These are phyloP conservation scores for Lithohypha guttulata DNA, from an alignment of 2,329 filamentous ascomycete species.

Conservation along the genomic window DNA sequence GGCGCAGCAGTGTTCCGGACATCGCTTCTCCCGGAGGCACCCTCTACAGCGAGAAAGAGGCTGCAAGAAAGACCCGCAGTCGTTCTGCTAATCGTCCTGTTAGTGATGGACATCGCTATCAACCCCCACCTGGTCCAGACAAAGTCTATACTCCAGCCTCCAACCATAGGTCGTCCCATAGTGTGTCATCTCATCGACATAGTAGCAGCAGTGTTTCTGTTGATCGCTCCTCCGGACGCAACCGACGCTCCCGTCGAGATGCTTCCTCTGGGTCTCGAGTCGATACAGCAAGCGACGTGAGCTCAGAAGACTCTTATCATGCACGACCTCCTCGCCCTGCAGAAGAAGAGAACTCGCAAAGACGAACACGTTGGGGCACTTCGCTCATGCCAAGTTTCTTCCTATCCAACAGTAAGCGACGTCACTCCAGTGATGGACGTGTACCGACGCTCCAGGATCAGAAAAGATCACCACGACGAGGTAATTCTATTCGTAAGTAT, in stretches of 20 bases:
- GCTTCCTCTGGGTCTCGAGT: conserved; percentile 15
- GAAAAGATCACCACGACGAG: conserved; percentile 1
- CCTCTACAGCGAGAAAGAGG: conserved; percentile 12
- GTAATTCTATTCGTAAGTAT: conserved; percentile 4
- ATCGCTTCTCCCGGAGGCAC: conserved; percentile 16
- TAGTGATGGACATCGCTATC: background rate
- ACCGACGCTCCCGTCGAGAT: conserved; percentile 12
- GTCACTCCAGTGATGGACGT: conserved; percentile 19
- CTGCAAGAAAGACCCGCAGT: conserved; percentile 15
- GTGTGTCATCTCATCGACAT: conserved; percentile 11
- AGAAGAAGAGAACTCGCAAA: conserved; percentile 13
- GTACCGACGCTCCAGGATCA: background rate
- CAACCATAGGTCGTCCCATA: conserved; percentile 3
- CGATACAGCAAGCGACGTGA: conserved; percentile 21
- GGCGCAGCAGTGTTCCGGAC: conserved; percentile 20
- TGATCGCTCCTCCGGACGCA: conserved; percentile 11
- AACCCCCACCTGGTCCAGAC: no score
- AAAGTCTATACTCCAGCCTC: no score
- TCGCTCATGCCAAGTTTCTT: conserved; percentile 18
- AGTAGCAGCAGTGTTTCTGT: conserved; percentile 3
- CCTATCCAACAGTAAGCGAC: conserved; percentile 16
- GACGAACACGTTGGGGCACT: conserved; percentile 13
- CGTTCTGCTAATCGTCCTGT: conserved; percentile 18
- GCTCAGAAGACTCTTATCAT: conserved; percentile 25
- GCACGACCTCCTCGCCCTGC: conserved; percentile 16